Evolutionary conservation across 2,329 filamentous ascomycete species (phyloP), one percentile per base, ranked within the genome.

Genomic region (Ampelomyces quisqualis): DNA sequence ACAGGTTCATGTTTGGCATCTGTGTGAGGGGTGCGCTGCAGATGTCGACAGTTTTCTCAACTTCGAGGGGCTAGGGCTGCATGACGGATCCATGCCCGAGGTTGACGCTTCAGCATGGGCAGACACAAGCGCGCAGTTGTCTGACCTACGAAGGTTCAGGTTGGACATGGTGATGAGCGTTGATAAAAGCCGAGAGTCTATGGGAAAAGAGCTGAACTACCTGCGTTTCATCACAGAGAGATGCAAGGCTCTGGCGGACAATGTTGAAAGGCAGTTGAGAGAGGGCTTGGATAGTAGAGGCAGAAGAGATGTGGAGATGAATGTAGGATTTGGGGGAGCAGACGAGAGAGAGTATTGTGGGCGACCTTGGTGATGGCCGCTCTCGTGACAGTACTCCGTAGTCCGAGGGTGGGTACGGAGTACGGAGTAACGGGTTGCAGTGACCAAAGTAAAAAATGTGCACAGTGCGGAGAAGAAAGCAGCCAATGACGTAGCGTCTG

Each of bases 401-500:
- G n/a, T n/a, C n/a, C n/a, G n/a, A n/a, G n/a, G n/a, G n/a, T n/a
- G n/a, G n/a, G n/a, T n/a, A n/a, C n/a, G n/a, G n/a, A n/a, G n/a
- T n/a, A n/a, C n/a, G n/a, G n/a, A n/a, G n/a, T n/a, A n/a, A n/a
- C n/a, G n/a, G n/a, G n/a, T n/a, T n/a, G 50, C 26, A 34, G 45
- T 42, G 22, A 43, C 38, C 31, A 24, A 43, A 23, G 23, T 33
- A 31, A 34, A 28, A 35, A 31, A 29, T 33, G 26, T 34, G 34
- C 29, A 29, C 26, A 43, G 40, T 17, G 34, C 24, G 27, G 34
- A 46, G 43, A 45, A 44, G 40, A 41, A 49, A 45, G 34, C 31
- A 48, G 36, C 47, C 50, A 58, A 52, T 56, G 53, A 57, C 55
- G 57, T 60, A 51, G 40, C 45, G 27, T 24, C 35, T 48, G n/a